Conservation (phyloP, 768 basidiomycete genomes). For the Fibroporia radiculosa region DNA sequence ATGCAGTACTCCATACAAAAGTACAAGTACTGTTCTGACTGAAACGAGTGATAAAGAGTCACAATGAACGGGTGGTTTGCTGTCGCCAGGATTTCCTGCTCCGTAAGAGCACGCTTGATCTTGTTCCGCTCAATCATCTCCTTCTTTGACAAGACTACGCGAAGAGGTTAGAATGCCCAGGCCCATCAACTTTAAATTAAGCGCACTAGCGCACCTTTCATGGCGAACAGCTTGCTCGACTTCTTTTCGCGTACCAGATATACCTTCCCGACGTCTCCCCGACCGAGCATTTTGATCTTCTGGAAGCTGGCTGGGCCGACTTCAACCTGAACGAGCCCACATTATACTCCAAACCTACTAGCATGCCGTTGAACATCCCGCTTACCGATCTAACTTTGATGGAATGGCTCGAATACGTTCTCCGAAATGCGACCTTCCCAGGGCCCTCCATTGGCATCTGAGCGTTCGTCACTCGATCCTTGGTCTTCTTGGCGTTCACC, state of each 20-base stretch:
- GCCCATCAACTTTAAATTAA: neutral
- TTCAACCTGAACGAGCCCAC: constrained; percentile 55
- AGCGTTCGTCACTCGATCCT: constrained; percentile 40
- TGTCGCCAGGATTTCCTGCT: constrained; percentile 97
- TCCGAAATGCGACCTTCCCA: constrained; percentile 68
- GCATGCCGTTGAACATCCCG: neutral
- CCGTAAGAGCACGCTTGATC: constrained; percentile 96
- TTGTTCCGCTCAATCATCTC: constrained; percentile 99
- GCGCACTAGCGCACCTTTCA: constrained; percentile 78
- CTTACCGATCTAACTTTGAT: constrained; percentile 85
- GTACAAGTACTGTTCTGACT: constrained; percentile 95
- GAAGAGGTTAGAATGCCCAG: neutral
- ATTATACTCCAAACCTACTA: too few relatives aligned
- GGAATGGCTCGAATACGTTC: constrained; percentile 96
- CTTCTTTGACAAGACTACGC: constrained; percentile 90
- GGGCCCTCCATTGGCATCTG: constrained; percentile 34
- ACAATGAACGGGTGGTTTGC: constrained; percentile 99
- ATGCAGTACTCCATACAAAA: constrained; percentile 99
- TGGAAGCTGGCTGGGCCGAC: constrained; percentile 91
- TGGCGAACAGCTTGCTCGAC: constrained; percentile 90
- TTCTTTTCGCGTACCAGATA: constrained; percentile 99
- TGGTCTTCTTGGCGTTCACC: constrained; percentile 29
- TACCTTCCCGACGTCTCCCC: constrained; percentile 97
- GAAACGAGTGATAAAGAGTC: constrained; percentile 97
- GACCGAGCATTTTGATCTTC: constrained; percentile 97